These are phyloP conservation scores for Lactifluus piperatus DNA, from an alignment of 768 basidiomycete genomes.

Conservation along the genomic window DNA sequence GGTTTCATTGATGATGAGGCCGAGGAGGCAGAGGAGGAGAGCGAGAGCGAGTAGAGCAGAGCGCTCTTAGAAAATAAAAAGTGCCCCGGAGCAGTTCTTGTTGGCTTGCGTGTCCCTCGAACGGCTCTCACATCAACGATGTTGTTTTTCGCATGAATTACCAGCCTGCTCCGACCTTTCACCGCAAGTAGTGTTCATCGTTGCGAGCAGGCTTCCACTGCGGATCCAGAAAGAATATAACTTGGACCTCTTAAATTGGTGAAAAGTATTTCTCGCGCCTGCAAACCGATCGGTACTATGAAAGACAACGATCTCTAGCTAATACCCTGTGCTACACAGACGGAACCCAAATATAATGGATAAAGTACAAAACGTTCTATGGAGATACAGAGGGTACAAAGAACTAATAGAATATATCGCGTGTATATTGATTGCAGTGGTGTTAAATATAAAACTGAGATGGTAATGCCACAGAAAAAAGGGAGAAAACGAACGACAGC, in stretches of 20 bases:
- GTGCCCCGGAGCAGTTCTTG: background rate
- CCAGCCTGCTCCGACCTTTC: no score
- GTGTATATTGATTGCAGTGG: background rate
- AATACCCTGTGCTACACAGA: background rate
- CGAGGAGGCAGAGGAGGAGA: conserved; percentile 44
- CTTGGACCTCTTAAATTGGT: background rate
- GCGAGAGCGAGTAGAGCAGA: conserved; percentile 24
- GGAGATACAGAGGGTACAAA: background rate
- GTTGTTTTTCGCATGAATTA: background rate
- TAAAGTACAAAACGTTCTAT: background rate
- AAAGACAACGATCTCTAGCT: background rate
- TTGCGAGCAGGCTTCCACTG: no score
- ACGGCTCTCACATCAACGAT: background rate
- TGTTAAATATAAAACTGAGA: background rate
- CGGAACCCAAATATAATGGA: background rate
- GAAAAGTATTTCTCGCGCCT: background rate
- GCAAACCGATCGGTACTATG: background rate
- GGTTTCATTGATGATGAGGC: conserved; percentile 53
- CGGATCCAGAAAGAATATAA: background rate
- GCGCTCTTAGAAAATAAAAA: background rate
- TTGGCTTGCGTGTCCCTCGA: background rate
- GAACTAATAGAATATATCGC: background rate
- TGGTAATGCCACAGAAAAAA: background rate
- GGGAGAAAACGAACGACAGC: background rate
- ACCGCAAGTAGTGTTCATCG: background rate